Conservation (phyloP, 1,139 yeast genomes). For the Scheffersomyces lignicola region DNA sequence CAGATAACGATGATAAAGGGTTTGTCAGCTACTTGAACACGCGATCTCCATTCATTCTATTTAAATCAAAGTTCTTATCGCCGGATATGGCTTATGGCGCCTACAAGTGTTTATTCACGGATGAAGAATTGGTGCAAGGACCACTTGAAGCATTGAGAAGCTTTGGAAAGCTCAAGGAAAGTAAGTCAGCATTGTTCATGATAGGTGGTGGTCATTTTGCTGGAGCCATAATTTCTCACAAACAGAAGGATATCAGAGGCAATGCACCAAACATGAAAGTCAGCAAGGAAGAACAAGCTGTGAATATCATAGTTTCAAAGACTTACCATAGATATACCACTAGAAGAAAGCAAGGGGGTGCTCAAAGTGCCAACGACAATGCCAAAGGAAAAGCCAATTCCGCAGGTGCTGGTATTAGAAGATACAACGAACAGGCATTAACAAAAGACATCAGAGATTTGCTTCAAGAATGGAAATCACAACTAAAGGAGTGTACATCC, state of each 20-base stretch:
- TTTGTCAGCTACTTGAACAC: conserved; percentile 58
- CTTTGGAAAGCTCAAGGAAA: conserved; percentile 21
- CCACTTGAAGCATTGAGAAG: conserved; percentile 46
- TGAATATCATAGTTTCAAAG: conserved; percentile 69
- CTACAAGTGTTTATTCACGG: conserved; percentile 65
- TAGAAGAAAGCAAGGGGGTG: conserved; percentile 96
- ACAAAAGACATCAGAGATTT: conserved; percentile 73
- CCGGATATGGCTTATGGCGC: conserved; percentile 58
- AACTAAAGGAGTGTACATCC: conserved; percentile 58
- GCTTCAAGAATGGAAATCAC: conserved; percentile 61
- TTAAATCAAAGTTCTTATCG: conserved; percentile 48
- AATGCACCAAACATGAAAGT: conserved; percentile 45
- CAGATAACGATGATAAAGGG: conserved; percentile 21
- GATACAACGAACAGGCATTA: conserved; percentile 86
- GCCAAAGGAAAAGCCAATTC: conserved; percentile 95
- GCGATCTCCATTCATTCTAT: conserved; percentile 61
- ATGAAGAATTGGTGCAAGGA: conserved; percentile 23
- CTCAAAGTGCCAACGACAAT: conserved; percentile 90
- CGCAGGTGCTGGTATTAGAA: conserved; percentile 88
- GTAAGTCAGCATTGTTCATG: conserved; percentile 78
- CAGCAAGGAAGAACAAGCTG: conserved; percentile 54
- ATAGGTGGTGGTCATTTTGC: conserved; percentile 99
- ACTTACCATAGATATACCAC: conserved; percentile 95
- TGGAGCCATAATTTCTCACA: conserved; percentile 85
- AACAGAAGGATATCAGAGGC: conserved; percentile 56